Evolutionary conservation across 1,284 basidiomycete species (phyloP).

Genomic region (Lentinula novae-zelandiae): DNA sequence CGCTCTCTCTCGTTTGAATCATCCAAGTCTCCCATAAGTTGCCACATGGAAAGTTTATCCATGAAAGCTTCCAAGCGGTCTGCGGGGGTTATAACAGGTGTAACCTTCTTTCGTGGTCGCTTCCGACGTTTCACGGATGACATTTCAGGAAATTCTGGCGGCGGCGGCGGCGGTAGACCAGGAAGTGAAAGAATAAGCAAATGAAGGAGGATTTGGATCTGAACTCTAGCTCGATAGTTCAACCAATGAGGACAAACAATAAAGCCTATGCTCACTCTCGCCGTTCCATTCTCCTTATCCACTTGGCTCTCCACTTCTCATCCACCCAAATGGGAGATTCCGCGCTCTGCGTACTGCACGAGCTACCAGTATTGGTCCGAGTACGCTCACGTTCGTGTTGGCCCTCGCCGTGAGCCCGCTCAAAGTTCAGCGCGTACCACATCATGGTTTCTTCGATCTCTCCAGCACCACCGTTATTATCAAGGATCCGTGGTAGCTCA

Average conservation of each 20-base stretch:
- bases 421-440: conserved; percentile 65
- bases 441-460: conserved; percentile 68
- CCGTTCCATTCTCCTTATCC: conserved; percentile 63
- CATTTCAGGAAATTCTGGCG: conserved; percentile 22
- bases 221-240: conserved; percentile 42
- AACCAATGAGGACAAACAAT: conserved; percentile 1
- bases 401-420: conserved; percentile 34
- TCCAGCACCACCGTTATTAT: conserved; percentile 51
- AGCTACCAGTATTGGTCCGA: conserved; percentile 10
- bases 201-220: conserved; percentile 69
- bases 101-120: conserved; percentile 21
- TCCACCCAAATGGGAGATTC: conserved; percentile 39
- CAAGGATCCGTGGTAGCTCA: conserved; percentile 55
- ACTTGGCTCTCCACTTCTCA: conserved; percentile 47
- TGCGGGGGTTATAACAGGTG: conserved; percentile 29
- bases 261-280: conserved; percentile 56
- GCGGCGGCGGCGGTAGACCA: conserved; percentile 29
- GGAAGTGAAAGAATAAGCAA: conserved; percentile 62
- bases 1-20: conserved; percentile 22
- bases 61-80: conserved; percentile 66
- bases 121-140: conserved; percentile 36
- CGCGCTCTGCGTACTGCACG: neutral
- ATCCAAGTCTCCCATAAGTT: conserved; percentile 47
- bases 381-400: conserved; percentile 27
- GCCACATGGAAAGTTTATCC: conserved; percentile 76